phyloP scores from a whole-genome alignment of 2,329 filamentous ascomycete species.

The Raffaelea ambrosiae region DNA sequence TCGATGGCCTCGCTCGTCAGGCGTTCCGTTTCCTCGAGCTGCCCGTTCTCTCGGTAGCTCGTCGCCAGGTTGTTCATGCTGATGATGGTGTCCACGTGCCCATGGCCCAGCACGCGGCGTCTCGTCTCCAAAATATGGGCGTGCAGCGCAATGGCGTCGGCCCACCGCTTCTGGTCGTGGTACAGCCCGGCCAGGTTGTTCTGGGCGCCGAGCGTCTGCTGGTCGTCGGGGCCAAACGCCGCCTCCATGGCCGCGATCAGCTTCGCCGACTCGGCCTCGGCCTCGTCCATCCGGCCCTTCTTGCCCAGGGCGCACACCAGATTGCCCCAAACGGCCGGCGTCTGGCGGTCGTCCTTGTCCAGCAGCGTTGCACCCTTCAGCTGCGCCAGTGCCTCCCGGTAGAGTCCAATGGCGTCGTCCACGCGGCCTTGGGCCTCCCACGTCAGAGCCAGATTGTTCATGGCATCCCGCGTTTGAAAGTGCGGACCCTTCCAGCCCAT shows the following conservation, averaged over 20 bases:
- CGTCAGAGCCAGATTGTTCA: not conserved
- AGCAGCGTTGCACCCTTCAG: not conserved
- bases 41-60: not conserved
- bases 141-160: not conserved
- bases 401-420: not conserved
- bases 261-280: not conserved
- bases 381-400: not conserved
- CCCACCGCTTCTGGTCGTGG: not conserved
- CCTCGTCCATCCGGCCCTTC: not conserved
- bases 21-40: not conserved
- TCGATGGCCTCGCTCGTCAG: not conserved
- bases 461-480: not conserved
- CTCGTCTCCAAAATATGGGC: not conserved
- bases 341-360: not conserved
- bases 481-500: not conserved
- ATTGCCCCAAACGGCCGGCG: not conserved
- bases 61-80: not conserved
- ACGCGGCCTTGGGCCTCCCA: not conserved
- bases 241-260: not conserved
- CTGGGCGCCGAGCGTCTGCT: not conserved
- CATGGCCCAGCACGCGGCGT: not conserved
- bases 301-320: not conserved
- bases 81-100: not conserved
- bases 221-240: not conserved
- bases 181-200: not conserved